phyloP scores from a whole-genome alignment of 2,329 filamentous ascomycete genomes.

The Cadophora sp. region DNA sequence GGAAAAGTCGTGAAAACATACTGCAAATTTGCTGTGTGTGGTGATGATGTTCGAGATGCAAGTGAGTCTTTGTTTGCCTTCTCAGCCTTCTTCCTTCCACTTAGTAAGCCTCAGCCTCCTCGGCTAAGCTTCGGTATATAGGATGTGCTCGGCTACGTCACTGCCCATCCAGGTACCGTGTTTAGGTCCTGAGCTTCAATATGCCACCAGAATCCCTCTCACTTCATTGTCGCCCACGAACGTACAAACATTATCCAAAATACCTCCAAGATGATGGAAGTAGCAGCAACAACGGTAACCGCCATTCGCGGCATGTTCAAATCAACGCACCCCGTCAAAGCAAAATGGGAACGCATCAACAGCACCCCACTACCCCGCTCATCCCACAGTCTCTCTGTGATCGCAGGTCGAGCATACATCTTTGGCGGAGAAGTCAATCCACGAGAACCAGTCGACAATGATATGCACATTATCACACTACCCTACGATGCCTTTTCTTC shows the following conservation, averaged over 20 bases:
- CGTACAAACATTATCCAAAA: neutral
- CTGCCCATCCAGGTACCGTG: neutral
- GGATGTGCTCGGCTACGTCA: neutral
- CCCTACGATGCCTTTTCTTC: slow-evolving; percentile 59
- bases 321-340: slow-evolving; percentile 50
- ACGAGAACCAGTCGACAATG: slow-evolving; percentile 73
- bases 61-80: neutral
- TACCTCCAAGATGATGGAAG: slow-evolving; percentile 40
- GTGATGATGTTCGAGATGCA: neutral
- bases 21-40: neutral
- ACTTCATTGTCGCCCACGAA: too few species aligned
- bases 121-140: slow-evolving; percentile 1
- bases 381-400: slow-evolving; percentile 72
- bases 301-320: slow-evolving; percentile 38
- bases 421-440: slow-evolving; percentile 79
- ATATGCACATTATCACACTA: slow-evolving; percentile 70
- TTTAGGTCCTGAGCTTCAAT: neutral
- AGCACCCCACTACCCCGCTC: slow-evolving; percentile 69
- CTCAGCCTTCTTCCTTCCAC: neutral
- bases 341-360: slow-evolving; percentile 65
- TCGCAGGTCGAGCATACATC: slow-evolving; percentile 66
- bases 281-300: slow-evolving; percentile 33
- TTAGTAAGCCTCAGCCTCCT: slow-evolving; percentile 14
- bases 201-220: neutral
- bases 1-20: slow-evolving; percentile 7